These are phyloP conservation scores for Talaromyces liani DNA, from an alignment of 495 filamentous ascomycete species.

Conservation along the genomic window DNA sequence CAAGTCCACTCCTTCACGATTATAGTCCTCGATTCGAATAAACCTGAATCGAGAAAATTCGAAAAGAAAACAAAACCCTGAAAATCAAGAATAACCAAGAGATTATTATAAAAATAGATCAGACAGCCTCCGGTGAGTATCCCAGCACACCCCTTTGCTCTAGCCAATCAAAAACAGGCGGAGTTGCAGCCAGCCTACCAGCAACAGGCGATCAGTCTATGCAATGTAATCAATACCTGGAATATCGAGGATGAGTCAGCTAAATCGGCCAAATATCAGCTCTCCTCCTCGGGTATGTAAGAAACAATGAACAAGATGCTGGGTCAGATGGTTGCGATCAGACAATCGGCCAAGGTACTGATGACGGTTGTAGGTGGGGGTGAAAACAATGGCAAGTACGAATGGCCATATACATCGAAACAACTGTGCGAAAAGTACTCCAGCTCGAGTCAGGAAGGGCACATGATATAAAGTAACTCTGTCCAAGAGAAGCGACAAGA, in stretches of 20 bases:
- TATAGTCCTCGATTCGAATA: background rate
- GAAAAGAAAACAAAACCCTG: background rate
- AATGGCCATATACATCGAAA: background rate
- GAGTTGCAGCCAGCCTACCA: background rate
- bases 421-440: background rate
- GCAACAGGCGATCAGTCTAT: background rate
- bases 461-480: background rate
- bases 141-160: background rate
- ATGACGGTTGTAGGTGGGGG: background rate
- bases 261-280: background rate
- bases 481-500: background rate
- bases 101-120: background rate
- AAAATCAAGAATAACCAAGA: background rate
- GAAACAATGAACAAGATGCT: background rate
- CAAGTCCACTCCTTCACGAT: background rate
- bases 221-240: background rate
- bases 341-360: background rate
- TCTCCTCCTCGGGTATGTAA: background rate
- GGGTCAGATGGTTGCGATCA: conserved; percentile 1
- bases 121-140: background rate
- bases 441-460: background rate
- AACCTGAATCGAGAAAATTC: background rate
- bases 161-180: background rate
- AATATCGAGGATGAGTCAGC: background rate
- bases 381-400: background rate